A percentile compares a stretch with the other conserved stretches of the same genome.
Evolutionary conservation across 108 stramenopile genomes (phyloP).

Genomic region (Aurantiochytrium sp.): DNA sequence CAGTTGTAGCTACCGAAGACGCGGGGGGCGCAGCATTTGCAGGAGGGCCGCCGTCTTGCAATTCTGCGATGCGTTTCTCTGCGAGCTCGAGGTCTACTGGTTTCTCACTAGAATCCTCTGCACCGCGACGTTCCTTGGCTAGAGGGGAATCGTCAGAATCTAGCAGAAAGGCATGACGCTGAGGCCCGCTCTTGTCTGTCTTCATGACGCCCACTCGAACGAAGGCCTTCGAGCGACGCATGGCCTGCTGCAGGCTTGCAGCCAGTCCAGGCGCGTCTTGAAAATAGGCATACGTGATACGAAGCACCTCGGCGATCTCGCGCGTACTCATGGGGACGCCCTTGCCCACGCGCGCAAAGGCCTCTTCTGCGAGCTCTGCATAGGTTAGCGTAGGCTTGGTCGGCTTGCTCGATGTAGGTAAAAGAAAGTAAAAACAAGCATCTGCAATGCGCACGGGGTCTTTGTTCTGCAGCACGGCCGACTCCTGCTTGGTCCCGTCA

Average conservation of each 20-base stretch:
- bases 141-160: background rate
- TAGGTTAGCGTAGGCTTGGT: background rate
- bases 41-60: background rate
- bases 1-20: background rate
- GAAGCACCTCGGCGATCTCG: background rate
- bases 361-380: background rate
- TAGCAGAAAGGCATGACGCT: background rate
- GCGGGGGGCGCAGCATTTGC: background rate
- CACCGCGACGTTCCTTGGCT: background rate
- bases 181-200: background rate
- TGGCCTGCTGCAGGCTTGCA: background rate
- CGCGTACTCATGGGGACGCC: background rate
- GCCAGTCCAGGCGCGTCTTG: background rate
- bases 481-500: background rate
- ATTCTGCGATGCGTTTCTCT: background rate
- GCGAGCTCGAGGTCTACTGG: background rate
- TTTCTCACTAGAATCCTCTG: background rate
- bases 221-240: background rate
- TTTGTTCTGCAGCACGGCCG: background rate
- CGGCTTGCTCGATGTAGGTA: background rate
- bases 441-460: background rate
- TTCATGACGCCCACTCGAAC: background rate
- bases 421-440: background rate
- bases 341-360: background rate
- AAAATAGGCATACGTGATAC: background rate